Percentiles rank a stretch among this genome's conserved stretches.
These are phyloP conservation scores for Panicum hallii DNA, from an alignment of 202 grass and related monocot species.

Conservation along the genomic window DNA sequence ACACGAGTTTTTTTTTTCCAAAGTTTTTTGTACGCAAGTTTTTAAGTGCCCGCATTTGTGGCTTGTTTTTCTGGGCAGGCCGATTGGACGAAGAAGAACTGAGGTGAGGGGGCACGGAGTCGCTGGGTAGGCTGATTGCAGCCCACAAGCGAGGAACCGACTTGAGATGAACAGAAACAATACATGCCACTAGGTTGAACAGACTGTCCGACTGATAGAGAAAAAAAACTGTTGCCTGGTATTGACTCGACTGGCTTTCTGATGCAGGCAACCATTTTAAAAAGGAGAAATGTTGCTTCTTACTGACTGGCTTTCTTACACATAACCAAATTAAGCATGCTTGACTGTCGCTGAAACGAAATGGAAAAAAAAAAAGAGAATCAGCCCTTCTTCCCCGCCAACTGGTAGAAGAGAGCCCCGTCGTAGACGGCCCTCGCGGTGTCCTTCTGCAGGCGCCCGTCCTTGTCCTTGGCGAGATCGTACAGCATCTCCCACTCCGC, in stretches of 20 bases:
- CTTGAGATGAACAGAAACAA: background rate
- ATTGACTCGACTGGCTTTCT: background rate
- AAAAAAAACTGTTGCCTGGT: background rate
- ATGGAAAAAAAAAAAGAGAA: background rate
- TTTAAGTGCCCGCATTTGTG: too few species aligned
- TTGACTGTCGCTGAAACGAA: background rate
- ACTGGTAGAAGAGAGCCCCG: slow-evolving; percentile 64
- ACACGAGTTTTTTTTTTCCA: background rate
- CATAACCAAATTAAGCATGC: slow-evolving; percentile 19
- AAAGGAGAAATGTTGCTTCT: background rate
- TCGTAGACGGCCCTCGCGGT: slow-evolving; percentile 61
- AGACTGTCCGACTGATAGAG: background rate
- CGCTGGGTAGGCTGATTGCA: too few species aligned
- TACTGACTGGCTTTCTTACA: background rate
- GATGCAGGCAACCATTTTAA: background rate
- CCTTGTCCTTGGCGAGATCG: slow-evolving; percentile 63
- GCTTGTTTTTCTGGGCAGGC: too few species aligned
- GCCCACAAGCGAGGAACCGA: background rate
- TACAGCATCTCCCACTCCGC: slow-evolving; percentile 74
- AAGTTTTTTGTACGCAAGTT: too few species aligned
- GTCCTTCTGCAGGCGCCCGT: slow-evolving; percentile 67
- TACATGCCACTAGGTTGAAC: background rate
- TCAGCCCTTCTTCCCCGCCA: slow-evolving; percentile 23
- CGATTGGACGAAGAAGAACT: too few species aligned
- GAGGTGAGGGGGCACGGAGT: too few species aligned